Conservation (phyloP, 352 stramenopile genomes). For the Phytophthora pini region DNA sequence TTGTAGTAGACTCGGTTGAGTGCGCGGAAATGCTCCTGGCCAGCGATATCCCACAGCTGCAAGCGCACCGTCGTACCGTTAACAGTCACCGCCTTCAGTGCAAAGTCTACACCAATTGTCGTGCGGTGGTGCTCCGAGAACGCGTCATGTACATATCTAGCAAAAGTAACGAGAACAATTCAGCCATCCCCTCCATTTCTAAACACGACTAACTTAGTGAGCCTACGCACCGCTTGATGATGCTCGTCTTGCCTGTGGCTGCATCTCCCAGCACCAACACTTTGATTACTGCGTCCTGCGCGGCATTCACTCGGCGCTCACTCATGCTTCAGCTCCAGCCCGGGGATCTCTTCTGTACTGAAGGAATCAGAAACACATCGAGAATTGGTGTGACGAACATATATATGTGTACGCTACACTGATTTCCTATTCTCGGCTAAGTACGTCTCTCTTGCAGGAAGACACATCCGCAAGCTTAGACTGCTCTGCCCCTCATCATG, state of each 20-base stretch:
- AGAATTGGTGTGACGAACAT: too few relatives aligned
- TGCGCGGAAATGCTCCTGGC: slow-evolving; percentile 94
- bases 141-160: slow-evolving; percentile 89
- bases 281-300: slow-evolving; percentile 92
- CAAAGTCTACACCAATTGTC: slow-evolving; percentile 94
- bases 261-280: slow-evolving; percentile 92
- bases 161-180: slow-evolving; percentile 1
- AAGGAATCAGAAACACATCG: slow-evolving; percentile 1
- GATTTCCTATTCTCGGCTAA: neutral
- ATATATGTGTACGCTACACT: neutral
- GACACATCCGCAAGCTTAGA: slow-evolving; percentile 21
- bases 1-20: slow-evolving; percentile 95
- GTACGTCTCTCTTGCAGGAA: slow-evolving; percentile 9
- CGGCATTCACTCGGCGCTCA: slow-evolving; percentile 73
- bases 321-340: slow-evolving; percentile 44
- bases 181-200: too few relatives aligned
- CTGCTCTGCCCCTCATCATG: slow-evolving; percentile 21
- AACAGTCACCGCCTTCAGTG: slow-evolving; percentile 90
- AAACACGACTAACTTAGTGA: neutral
- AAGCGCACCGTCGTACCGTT: slow-evolving; percentile 89
- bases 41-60: slow-evolving; percentile 95
- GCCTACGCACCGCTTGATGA: slow-evolving; percentile 88
- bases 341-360: neutral
- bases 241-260: slow-evolving; percentile 93
- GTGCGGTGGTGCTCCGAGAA: slow-evolving; percentile 94